These are phyloP conservation scores for Silene uniflora DNA, from an alignment of 148 eudicot genomes.

Conservation along the genomic window DNA sequence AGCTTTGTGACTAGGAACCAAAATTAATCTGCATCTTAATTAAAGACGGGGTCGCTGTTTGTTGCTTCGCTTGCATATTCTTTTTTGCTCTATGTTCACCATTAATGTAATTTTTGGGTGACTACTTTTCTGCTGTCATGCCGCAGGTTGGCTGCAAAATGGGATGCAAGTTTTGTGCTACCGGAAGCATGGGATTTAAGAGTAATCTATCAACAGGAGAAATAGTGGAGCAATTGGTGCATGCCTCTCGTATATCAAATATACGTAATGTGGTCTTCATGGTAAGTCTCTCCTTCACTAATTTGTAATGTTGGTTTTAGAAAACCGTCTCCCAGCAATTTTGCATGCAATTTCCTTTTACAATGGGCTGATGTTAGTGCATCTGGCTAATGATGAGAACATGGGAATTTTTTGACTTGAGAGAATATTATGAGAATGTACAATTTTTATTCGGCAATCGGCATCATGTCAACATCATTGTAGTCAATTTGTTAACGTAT, in stretches of 20 bases:
- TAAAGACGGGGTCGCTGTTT: not conserved
- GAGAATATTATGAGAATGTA: not conserved
- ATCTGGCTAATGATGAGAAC: not conserved
- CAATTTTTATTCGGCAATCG: not conserved
- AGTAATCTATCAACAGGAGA: slow-evolving; percentile 84
- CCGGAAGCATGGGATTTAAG: slow-evolving; percentile 97
- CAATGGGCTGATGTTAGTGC: not conserved
- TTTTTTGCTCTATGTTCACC: not conserved
- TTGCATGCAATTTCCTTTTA: not conserved
- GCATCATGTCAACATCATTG: not conserved
- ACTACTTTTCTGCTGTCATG: slow-evolving; percentile 9
- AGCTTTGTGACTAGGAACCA: not conserved
- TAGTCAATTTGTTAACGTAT: slow-evolving; percentile 14
- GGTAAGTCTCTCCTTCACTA: slow-evolving; percentile 38
- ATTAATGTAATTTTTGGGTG: not conserved
- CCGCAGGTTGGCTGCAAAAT: slow-evolving; percentile 95
- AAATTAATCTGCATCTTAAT: not conserved
- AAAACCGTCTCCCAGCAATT: not conserved
- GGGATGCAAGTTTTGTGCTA: slow-evolving; percentile 96
- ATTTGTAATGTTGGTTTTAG: not conserved
- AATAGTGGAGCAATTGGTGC: slow-evolving; percentile 92
- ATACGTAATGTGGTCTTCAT: slow-evolving; percentile 87
- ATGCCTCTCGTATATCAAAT: slow-evolving; percentile 71
- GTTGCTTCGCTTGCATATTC: slow-evolving; percentile 6
- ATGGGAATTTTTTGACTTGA: not conserved